phyloP scores from a whole-genome alignment of 2,329 filamentous ascomycete species.

The Alternaria panax region DNA sequence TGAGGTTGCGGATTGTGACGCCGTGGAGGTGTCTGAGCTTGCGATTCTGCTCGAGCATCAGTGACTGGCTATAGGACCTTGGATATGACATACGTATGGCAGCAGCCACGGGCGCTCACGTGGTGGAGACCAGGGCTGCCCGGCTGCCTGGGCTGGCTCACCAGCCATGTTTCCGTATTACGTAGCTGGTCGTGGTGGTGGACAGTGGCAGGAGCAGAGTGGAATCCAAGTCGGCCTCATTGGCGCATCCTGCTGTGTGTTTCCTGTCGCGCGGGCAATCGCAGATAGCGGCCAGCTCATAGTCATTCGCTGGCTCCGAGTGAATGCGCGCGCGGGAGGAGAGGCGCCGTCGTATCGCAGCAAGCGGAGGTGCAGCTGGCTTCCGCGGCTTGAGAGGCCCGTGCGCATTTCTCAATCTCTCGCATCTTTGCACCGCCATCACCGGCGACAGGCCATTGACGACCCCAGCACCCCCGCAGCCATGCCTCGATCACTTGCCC shows the following conservation, averaged over 20 bases:
- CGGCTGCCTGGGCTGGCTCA: conserved; percentile 18
- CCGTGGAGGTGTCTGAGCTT: conserved; percentile 87
- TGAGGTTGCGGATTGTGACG: conserved; percentile 85
- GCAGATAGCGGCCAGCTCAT: conserved; percentile 22
- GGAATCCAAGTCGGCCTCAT: conserved; percentile 2
- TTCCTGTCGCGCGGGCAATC: conserved; percentile 5
- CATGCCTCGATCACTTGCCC: conserved; percentile 43
- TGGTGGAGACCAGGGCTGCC: conserved; percentile 24
- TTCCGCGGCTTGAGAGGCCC: conserved; percentile 15
- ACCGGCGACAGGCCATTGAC: conserved; percentile 9
- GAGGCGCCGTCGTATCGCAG: conserved; percentile 31
- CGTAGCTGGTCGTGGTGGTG: conserved; percentile 13
- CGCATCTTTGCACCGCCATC: conserved; percentile 18
- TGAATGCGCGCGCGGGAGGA: conserved; percentile 15
- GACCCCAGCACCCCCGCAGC: conserved; percentile 18
- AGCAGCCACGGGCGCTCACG: conserved; percentile 51
- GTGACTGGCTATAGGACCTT: background rate
- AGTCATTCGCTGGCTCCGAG: conserved; percentile 12
- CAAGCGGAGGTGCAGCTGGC: conserved; percentile 18
- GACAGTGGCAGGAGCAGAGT: background rate
- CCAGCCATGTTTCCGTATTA: conserved; percentile 44
- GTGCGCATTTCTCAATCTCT: conserved; percentile 13
- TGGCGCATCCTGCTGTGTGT: conserved; percentile 5
- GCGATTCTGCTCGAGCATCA: conserved; percentile 69
- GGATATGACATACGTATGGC: conserved; percentile 38